Base-by-base conservation (phyloP, 2,329 filamentous ascomycete species). In the Trichophyton simii region DNA sequence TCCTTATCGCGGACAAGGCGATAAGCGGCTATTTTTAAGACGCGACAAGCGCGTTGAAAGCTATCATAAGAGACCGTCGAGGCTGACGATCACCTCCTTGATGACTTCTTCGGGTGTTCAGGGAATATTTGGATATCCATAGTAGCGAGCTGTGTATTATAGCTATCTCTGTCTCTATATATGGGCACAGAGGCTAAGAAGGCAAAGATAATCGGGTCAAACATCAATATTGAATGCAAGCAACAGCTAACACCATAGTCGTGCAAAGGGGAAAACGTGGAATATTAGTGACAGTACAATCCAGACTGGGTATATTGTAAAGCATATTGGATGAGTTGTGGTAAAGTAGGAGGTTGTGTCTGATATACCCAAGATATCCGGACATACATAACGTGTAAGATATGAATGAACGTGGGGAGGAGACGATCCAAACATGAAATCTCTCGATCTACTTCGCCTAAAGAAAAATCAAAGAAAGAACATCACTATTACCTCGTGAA, bases 301-400 rank as follows among this genome's bases (percentile, higher is more conserved):
- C 48, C 25, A 13, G 22, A 2, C 11, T 52, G 46, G 46, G 46
- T 52, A 52, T 55, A 36, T 55, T 36, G 34, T 55, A 34, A 55
- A 31, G 13, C 28, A 36, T 55, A 20, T 66, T 63, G 5, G 59
- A 58, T 38, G 18, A 34, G 28, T 65, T 65, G 62, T 57, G 18
- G 31, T 18, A 58, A 11, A 63, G 62, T 7, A 41, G 63, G 25
- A 58, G 63, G 20, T 63, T 36, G 50, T 62, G 60, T 5, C 52
- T 59, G 8, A 65, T 66, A 57, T 66, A 65, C 64, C 60, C 65
- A 20, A 62, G 58, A 41, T 61, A 63, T 57, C 62, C 65, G 4
- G 60, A 60, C 25, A 61, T 61, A 57, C 42, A 61, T 22, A 65
- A 60, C 46, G 28, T 52, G 58, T 38, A 48, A 18, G 57, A 34